Evolutionary conservation across 805 yeast species (phyloP).

Genomic region (Lipomyces chichibuensis): DNA sequence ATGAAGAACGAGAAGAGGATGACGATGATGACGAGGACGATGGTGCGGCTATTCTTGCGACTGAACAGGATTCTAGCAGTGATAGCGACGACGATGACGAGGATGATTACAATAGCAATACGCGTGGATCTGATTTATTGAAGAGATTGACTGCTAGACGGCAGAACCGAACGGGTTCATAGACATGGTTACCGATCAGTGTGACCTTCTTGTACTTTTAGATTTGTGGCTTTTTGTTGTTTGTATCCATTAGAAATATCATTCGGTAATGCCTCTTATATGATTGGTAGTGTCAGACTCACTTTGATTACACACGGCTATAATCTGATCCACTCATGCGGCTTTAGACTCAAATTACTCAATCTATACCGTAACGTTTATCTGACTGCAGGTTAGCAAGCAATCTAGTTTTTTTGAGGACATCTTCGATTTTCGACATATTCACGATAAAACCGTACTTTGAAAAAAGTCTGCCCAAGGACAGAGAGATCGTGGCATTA

Average conservation of each 20-base stretch:
- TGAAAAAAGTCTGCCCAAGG: no score
- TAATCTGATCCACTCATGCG: no score
- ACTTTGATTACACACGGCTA: no score
- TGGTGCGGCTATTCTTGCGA: not conserved
- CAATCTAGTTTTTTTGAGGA: no score
- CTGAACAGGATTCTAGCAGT: not conserved
- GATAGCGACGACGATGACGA: conserved; percentile 4
- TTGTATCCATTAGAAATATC: not conserved
- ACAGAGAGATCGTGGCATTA: no score
- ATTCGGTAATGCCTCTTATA: not conserved
- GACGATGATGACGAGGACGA: not conserved
- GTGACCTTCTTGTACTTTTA: not conserved
- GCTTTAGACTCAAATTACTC: no score
- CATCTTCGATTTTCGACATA: no score
- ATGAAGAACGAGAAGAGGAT: conserved; percentile 16
- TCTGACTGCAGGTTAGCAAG: no score
- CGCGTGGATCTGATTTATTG: not conserved
- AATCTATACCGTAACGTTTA: no score
- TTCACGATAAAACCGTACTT: no score
- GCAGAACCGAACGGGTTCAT: not conserved
- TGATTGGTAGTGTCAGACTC: not conserved
- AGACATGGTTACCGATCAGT: not conserved
- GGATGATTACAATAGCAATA: not conserved
- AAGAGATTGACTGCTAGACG: conserved; percentile 2
- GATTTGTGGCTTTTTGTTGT: conserved; percentile 1